Evolutionary conservation across 345 rosid species (phyloP), one percentile per base, ranked within the genome.

Genomic region (Populus davidiana): DNA sequence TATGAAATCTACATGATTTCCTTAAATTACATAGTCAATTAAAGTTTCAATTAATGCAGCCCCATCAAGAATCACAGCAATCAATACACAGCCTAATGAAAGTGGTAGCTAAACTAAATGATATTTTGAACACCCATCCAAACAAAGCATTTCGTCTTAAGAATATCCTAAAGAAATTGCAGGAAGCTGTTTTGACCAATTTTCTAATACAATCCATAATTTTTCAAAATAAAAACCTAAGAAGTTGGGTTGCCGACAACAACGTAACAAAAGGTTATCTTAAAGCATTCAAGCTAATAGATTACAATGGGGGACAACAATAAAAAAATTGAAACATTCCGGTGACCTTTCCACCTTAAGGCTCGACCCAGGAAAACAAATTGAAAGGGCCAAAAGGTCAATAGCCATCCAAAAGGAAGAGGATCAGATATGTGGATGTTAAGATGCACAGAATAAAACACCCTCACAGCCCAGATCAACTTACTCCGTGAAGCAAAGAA

Each of bases 351-450:
- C 29, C 78, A 56, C 72, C 61, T 65, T 38, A 67, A 69, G 86
- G 82, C 84, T 79, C 86, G 80, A 49, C 78, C 78, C 78, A 71
- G 65, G 70, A 81, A 78, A 76, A 76, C 77, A 82, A 75, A 75
- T 13, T 67, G 52, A 29, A 80, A 78, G 77, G 54, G 72, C 81
- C 76, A 74, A 80, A 80, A 66, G 21, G 23, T 39, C 39, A 31
- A 8, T 36, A 77, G 63, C 75, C 79, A 73, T 64, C 76, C 66
- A 73, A 64, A 77, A 81, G 81, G 71, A 72, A 50, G 49, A 65
- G 43, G 72, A 73, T 65, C n/a, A 64, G 54, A 79, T 68, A 25
- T 44, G 20, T 13, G 69, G 73, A 72, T 13, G 27, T 54, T 49
- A 39, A 70, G 39, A 75, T 27, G 39, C 69, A 73, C 63, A 11